Evolutionary conservation across 2,329 filamentous ascomycete species (phyloP).

Genomic region (Sporothrix globosa): DNA sequence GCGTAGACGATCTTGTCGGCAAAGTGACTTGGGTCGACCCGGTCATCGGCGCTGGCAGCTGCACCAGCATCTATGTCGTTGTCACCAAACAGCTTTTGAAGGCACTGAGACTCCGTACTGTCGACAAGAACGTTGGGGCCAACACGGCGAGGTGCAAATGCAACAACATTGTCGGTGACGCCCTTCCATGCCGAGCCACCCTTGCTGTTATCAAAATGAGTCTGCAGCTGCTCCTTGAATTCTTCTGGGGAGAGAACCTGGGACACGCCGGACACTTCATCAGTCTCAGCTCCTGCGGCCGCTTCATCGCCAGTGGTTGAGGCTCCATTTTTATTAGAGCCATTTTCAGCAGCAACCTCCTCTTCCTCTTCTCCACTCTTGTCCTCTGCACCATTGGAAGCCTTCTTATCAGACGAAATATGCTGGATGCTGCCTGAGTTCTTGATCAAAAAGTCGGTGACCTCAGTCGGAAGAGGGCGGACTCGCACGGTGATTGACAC

Average conservation of each 20-base stretch:
- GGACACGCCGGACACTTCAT: conserved; percentile 62
- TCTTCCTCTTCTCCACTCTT: neutral
- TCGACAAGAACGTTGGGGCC: conserved; percentile 92
- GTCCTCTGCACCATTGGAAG: conserved; percentile 22
- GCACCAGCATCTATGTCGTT: conserved; percentile 43
- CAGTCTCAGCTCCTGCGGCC: conserved; percentile 47
- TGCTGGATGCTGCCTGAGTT: conserved; percentile 71
- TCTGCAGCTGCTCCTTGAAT: conserved; percentile 72
- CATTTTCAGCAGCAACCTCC: conserved; percentile 45
- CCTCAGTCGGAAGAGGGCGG: conserved; percentile 72
- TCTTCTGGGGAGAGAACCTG: conserved; percentile 71
- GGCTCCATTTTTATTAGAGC: conserved; percentile 41
- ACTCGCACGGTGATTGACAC: conserved; percentile 77
- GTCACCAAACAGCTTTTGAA: conserved; percentile 67
- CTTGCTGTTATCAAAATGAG: conserved; percentile 68
- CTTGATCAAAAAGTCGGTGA: conserved; percentile 84
- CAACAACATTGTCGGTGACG: conserved; percentile 77
- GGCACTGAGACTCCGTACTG: conserved; percentile 70
- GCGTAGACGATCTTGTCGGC: conserved; percentile 90
- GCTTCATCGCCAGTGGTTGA: conserved; percentile 37
- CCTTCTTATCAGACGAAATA: conserved; percentile 45
- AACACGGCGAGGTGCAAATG: conserved; percentile 82
- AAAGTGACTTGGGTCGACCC: conserved; percentile 67
- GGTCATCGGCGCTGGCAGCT: conserved; percentile 49
- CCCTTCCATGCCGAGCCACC: conserved; percentile 64